These are phyloP conservation scores for Penicillium cosmopolitanum DNA, from an alignment of 495 filamentous ascomycete species.

Conservation along the genomic window DNA sequence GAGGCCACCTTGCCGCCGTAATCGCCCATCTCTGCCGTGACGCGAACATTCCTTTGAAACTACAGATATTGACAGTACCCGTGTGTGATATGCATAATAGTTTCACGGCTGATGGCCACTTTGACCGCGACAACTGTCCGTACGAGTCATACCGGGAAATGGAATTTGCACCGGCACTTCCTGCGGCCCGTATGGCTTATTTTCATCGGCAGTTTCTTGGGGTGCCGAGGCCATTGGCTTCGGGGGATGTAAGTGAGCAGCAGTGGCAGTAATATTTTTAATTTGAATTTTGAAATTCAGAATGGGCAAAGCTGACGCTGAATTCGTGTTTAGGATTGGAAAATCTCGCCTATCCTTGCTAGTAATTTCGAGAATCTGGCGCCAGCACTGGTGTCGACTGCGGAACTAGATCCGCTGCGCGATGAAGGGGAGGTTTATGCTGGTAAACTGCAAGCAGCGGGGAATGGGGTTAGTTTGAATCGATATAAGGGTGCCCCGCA, in stretches of 20 bases:
- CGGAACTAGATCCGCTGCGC: constrained; percentile 50
- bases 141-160: constrained; percentile 47
- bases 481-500: constrained; percentile 41
- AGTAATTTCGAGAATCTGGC: constrained; percentile 41
- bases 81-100: constrained; percentile 39
- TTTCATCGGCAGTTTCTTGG: constrained; percentile 44
- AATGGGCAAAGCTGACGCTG: neutral
- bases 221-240: constrained; percentile 36
- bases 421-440: constrained; percentile 52
- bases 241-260: constrained; percentile 30
- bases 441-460: constrained; percentile 41
- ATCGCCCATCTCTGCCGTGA: constrained; percentile 42
- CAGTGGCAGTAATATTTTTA: too few species aligned
- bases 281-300: neutral
- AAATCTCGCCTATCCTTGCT: constrained; percentile 43
- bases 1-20: constrained; percentile 44
- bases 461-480: constrained; percentile 37
- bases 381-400: constrained; percentile 47
- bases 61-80: constrained; percentile 42
- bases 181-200: constrained; percentile 42
- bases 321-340: constrained; percentile 36
- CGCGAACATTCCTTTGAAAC: constrained; percentile 35
- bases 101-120: constrained; percentile 40
- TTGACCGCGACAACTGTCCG: constrained; percentile 38
- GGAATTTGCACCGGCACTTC: constrained; percentile 41